phyloP scores from a whole-genome alignment of 805 yeast species.

The Saccharomycopsis babjevae region DNA sequence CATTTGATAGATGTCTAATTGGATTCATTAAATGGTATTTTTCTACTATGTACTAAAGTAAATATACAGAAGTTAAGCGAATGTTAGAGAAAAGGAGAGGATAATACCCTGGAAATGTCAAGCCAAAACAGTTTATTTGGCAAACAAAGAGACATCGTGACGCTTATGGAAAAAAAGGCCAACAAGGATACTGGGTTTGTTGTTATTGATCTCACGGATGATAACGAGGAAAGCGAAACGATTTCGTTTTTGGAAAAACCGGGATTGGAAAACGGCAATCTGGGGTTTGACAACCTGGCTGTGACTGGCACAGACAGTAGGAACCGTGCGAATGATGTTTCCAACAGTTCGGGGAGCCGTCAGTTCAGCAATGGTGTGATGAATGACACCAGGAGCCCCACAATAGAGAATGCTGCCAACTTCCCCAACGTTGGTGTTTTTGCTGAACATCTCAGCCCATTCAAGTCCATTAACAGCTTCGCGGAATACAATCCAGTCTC shows the following conservation, averaged over 20 bases:
- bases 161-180: not conserved
- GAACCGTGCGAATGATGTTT: too few species aligned
- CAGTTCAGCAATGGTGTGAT: too few species aligned
- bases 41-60: not conserved
- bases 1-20: not conserved
- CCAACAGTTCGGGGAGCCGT: too few species aligned
- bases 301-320: too few species aligned
- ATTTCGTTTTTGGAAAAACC: not conserved
- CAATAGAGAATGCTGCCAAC: too few species aligned
- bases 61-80: not conserved
- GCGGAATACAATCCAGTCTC: too few species aligned
- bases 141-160: not conserved
- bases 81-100: not conserved
- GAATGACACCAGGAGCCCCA: too few species aligned
- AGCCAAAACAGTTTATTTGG: not conserved
- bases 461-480: too few species aligned
- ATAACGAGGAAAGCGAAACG: constrained; percentile 3
- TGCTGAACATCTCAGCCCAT: too few species aligned
- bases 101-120: not conserved
- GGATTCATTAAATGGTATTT: not conserved
- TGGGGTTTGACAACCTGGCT: too few species aligned
- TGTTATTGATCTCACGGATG: constrained; percentile 12
- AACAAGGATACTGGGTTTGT: not conserved
- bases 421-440: too few species aligned
- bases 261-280: too few species aligned